Percentiles rank a stretch among this genome's conserved stretches.
Conservation (phyloP, 768 basidiomycete genomes). For the Macrolepiota dolichaula region DNA sequence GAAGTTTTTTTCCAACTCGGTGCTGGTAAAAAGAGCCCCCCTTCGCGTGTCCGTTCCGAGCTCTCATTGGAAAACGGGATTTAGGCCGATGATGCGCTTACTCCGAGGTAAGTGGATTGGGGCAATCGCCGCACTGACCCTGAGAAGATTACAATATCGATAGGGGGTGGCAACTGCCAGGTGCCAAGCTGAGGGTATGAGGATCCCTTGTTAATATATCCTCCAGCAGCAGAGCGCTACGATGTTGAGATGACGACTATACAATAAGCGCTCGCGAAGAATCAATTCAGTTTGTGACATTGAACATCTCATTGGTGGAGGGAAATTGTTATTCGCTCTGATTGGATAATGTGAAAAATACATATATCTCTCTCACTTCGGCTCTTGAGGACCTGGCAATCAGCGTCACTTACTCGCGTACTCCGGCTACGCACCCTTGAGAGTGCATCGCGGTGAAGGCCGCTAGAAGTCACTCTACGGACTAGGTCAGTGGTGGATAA, state of each 20-base stretch:
- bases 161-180: neutral
- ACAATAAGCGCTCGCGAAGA: neutral
- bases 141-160: neutral
- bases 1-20: neutral
- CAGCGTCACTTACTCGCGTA: too few relatives aligned
- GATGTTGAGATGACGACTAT: neutral
- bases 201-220: neutral
- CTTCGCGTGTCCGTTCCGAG: conserved; percentile 1
- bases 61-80: neutral
- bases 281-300: neutral
- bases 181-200: neutral
- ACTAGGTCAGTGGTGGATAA: too few relatives aligned
- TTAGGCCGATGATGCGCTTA: neutral
- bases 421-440: too few relatives aligned
- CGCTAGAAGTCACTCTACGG: too few relatives aligned
- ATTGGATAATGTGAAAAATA: too few relatives aligned
- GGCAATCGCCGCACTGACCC: neutral
- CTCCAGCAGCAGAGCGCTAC: neutral
- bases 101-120: neutral
- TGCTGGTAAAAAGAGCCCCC: neutral
- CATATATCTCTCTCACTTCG: too few relatives aligned
- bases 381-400: too few relatives aligned
- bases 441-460: too few relatives aligned
- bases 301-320: neutral
- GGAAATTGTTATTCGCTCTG: neutral